These are phyloP conservation scores for Rhododendron molle DNA, from an alignment of 148 eudicot genomes.

Conservation along the genomic window DNA sequence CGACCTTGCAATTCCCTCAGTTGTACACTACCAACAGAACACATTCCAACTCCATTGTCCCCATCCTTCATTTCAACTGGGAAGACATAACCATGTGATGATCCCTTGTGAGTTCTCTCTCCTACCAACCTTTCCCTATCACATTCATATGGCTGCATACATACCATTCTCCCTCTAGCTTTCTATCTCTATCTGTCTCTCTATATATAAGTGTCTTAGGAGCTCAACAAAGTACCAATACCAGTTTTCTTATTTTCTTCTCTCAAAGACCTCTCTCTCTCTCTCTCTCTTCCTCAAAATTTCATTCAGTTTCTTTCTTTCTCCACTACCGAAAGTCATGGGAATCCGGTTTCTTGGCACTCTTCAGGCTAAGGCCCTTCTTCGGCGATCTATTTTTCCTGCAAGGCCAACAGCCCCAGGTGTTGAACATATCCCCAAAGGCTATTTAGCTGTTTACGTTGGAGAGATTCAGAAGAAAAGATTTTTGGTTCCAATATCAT, in stretches of 20 bases:
- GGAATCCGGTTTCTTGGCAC: constrained; percentile 1
- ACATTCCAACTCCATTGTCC: not conserved
- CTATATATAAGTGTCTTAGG: not conserved
- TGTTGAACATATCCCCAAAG: constrained; percentile 25
- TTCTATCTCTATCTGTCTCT: not conserved
- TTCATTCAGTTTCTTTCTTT: not conserved
- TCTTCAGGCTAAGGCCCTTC: not conserved
- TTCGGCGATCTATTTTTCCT: constrained; percentile 4
- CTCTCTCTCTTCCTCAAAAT: not conserved
- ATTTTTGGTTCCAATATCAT: constrained; percentile 14
- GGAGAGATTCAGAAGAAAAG: constrained; percentile 13
- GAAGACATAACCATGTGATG: not conserved
- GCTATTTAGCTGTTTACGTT: constrained; percentile 27
- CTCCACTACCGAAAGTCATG: not conserved
- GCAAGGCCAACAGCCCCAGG: not conserved
- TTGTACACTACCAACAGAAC: not conserved
- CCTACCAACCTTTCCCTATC: not conserved
- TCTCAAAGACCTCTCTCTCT: not conserved
- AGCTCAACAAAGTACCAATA: not conserved
- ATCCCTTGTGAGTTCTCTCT: not conserved
- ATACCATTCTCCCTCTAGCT: not conserved
- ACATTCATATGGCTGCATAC: not conserved
- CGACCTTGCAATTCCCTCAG: not conserved
- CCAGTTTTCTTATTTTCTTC: not conserved
- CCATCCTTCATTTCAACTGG: not conserved